Base-by-base conservation (phyloP, 2,329 filamentous ascomycete species). In the Arthrobotrys iridis region DNA sequence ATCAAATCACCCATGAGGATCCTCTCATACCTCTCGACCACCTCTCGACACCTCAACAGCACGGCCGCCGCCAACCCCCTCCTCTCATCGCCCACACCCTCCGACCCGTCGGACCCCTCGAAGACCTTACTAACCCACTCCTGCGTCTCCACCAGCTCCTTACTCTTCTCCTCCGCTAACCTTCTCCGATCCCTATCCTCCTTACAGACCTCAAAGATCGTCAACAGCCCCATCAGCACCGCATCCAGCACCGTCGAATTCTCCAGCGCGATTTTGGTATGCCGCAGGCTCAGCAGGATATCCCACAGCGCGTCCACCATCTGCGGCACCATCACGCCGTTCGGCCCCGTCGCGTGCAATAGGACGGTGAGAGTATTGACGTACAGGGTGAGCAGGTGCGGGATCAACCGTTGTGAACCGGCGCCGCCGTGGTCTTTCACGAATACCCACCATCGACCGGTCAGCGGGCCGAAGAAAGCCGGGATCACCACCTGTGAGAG, bases 301-400 rank as follows among this genome's bases (percentile, higher is more conserved):
- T 90, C 87, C 88, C 93, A 93, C 15, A 96, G 87, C 82, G 97
- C 93, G 7, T 88, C 85, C 0, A 93, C 97, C 85, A 97, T 89
- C 65, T 92, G 88, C 0, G 90, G 88, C 0, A 98, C 86, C 0
- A 88, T 86, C 0, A 93, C 85, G 0, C 91, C 93, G 63, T 90
- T 89, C 0, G 93, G 91, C 0, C 95, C 95, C 0, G 91, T 88
- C 0, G 94, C 91, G 78, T 97, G 90, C 48, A 98, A 83, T 33
- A 97, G 84, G 5, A 99, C 84, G 0, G 91, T 90, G 0, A 98
- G 85, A 0, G 95, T 99, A 81, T 96, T 93, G 33, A 98, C 84
- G 81, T 93, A 95, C 6, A 93, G 87, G 0, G 89, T 86, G 0
- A 98, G 87, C 4, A 97, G 85, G 72, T 91, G 87, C 0, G 93